Percentiles rank a stretch among this genome's conserved stretches.
Conservation (phyloP, 805 yeast species). For the Jamesozyma lodderae region DNA sequence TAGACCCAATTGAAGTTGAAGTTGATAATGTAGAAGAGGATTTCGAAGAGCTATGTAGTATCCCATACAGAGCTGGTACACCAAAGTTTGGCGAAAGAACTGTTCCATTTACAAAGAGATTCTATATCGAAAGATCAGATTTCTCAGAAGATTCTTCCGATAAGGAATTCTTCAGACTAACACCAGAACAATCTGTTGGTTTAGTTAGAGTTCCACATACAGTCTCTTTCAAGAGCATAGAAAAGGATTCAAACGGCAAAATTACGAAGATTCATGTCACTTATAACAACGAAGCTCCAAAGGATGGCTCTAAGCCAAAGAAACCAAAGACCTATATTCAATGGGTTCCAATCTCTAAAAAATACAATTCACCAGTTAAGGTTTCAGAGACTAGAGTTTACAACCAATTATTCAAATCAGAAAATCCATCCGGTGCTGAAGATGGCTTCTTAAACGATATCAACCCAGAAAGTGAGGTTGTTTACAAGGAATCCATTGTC, state of each 20-base stretch:
- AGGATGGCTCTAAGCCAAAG: constrained; percentile 33
- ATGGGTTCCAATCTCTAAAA: constrained; percentile 76
- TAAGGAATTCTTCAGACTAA: constrained; percentile 80
- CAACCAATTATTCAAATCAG: constrained; percentile 80
- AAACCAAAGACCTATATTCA: constrained; percentile 96
- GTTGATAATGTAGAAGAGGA: constrained; percentile 75
- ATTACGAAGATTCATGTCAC: constrained; percentile 66
- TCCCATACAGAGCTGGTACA: constrained; percentile 87
- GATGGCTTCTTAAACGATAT: constrained; percentile 83
- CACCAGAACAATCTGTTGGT: constrained; percentile 93
- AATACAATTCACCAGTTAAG: constrained; percentile 52
- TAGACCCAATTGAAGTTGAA: constrained; percentile 76
- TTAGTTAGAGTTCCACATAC: constrained; percentile 83
- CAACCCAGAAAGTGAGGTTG: constrained; percentile 67
- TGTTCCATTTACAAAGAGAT: constrained; percentile 64
- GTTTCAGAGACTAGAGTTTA: constrained; percentile 77
- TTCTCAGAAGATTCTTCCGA: constrained; percentile 54
- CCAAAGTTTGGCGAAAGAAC: constrained; percentile 66
- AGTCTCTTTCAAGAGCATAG: constrained; percentile 60
- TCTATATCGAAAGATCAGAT: constrained; percentile 85
- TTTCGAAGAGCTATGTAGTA: constrained; percentile 55
- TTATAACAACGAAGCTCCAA: constrained; percentile 48
- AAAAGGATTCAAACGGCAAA: constrained; percentile 46
- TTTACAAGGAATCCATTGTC: constrained; percentile 55
- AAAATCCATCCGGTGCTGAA: constrained; percentile 82